phyloP scores from a whole-genome alignment of 2,329 filamentous ascomycete genomes.

The Alternaria panax region DNA sequence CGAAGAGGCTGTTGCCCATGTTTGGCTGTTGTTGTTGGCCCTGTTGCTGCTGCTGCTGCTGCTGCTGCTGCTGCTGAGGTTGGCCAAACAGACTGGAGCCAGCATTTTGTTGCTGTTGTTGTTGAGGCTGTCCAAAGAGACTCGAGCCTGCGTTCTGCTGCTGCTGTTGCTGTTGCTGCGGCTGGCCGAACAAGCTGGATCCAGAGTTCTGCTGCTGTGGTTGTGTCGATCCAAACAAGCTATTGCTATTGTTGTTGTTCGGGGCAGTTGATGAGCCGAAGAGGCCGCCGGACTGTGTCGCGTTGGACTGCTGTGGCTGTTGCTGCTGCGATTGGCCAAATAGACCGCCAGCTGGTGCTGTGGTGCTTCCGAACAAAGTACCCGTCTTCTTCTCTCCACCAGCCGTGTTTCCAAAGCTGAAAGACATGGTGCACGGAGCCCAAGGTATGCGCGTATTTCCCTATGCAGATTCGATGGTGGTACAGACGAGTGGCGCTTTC shows the following conservation, averaged over 20 bases:
- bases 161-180: slow-evolving; percentile 21
- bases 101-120: slow-evolving; percentile 34
- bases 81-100: slow-evolving; percentile 52
- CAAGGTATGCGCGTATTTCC: neutral
- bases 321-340: slow-evolving; percentile 49
- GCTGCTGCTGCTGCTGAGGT: slow-evolving; percentile 50
- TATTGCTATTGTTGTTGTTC: slow-evolving; percentile 34
- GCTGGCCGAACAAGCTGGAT: slow-evolving; percentile 35
- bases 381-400: slow-evolving; percentile 46
- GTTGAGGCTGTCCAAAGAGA: slow-evolving; percentile 49
- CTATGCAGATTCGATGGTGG: neutral
- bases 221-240: slow-evolving; percentile 27
- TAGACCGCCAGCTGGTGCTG: slow-evolving; percentile 48
- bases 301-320: slow-evolving; percentile 18
- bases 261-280: slow-evolving; percentile 28
- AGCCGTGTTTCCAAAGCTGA: slow-evolving; percentile 38
- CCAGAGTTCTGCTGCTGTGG: slow-evolving; percentile 12
- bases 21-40: slow-evolving; percentile 52
- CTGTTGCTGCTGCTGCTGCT: slow-evolving; percentile 38
- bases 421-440: slow-evolving; percentile 34
- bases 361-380: slow-evolving; percentile 47
- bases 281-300: slow-evolving; percentile 24
- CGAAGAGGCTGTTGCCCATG: slow-evolving; percentile 52
- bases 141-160: slow-evolving; percentile 51
- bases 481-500: slow-evolving; percentile 3